Evolutionary conservation across 2,329 filamentous ascomycete genomes (phyloP).

Genomic region (Sphaceloma murrayae): DNA sequence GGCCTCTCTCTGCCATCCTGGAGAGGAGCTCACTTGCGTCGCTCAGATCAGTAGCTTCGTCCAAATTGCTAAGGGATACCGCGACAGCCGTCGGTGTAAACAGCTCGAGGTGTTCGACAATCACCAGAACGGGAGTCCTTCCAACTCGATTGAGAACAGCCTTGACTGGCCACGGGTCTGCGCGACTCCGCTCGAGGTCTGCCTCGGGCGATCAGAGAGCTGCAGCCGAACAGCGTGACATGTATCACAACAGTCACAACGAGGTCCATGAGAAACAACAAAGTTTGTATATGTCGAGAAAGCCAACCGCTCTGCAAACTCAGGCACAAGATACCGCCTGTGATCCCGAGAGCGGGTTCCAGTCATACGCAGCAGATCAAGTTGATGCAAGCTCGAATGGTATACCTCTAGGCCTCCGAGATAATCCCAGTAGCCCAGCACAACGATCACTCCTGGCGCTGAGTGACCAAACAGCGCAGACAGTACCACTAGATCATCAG

Average conservation of each 20-base stretch:
- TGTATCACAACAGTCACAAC: too few species aligned
- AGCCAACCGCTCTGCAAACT: too few species aligned
- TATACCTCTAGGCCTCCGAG: neutral
- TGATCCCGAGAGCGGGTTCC: too few species aligned
- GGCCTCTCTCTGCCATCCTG: slow-evolving; percentile 36
- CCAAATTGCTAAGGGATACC: neutral
- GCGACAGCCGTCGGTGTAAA: neutral
- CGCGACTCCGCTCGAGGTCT: neutral
- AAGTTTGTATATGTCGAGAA: too few species aligned
- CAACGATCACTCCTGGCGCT: neutral
- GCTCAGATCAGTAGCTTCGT: slow-evolving; percentile 29
- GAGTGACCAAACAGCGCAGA: neutral
- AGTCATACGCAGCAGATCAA: too few species aligned
- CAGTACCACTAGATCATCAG: neutral
- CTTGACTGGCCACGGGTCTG: neutral
- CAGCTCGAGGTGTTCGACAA: neutral
- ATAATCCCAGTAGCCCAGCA: neutral
- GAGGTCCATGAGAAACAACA: too few species aligned
- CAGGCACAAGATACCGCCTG: too few species aligned
- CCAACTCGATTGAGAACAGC: neutral
- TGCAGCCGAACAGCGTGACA: too few species aligned
- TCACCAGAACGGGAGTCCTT: neutral
- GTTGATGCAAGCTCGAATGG: too few species aligned
- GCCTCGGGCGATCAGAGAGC: too few species aligned
- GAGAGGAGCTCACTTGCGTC: slow-evolving; percentile 36